These are phyloP conservation scores for Skeletonema potamos DNA, from an alignment of 108 stramenopile species.

Conservation along the genomic window DNA sequence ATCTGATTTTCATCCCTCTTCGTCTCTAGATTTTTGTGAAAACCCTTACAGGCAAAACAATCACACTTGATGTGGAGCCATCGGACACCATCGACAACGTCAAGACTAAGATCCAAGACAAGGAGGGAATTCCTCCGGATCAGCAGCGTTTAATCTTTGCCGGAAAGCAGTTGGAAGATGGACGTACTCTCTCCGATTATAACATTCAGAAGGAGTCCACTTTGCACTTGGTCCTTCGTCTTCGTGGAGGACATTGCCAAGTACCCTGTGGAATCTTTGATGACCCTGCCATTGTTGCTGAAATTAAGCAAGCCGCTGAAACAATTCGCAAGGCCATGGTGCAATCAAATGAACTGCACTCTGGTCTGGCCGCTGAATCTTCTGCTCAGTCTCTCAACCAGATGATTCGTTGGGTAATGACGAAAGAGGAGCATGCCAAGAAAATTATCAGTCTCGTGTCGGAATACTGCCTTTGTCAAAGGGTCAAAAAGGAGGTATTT, in stretches of 20 bases:
- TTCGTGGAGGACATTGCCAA: constrained; percentile 81
- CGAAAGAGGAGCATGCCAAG: constrained; percentile 73
- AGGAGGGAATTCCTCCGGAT: constrained; percentile 98
- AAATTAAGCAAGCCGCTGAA: constrained; percentile 52
- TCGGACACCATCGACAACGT: constrained; percentile 98
- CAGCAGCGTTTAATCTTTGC: constrained; percentile 96
- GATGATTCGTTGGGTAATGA: constrained; percentile 81
- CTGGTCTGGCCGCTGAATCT: constrained; percentile 34
- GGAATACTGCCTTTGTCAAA: constrained; percentile 81
- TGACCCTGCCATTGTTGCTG: constrained; percentile 69
- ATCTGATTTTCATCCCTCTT: not conserved
- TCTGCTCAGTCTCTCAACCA: constrained; percentile 66
- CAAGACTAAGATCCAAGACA: constrained; percentile 99
- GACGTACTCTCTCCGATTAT: constrained; percentile 91
- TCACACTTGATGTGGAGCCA: constrained; percentile 95
- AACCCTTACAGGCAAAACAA: constrained; percentile 70
- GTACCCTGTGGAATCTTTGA: constrained; percentile 87
- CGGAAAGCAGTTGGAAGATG: constrained; percentile 95
- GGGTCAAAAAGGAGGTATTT: constrained; percentile 75
- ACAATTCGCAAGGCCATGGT: constrained; percentile 81
- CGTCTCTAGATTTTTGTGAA: constrained; percentile 52
- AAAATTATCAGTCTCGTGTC: constrained; percentile 72
- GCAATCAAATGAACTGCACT: constrained; percentile 61
- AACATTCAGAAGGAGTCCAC: constrained; percentile 97
- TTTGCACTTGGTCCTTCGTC: constrained; percentile 94